Conservation (phyloP, 768 basidiomycete species). For the Termitomyces sp. region DNA sequence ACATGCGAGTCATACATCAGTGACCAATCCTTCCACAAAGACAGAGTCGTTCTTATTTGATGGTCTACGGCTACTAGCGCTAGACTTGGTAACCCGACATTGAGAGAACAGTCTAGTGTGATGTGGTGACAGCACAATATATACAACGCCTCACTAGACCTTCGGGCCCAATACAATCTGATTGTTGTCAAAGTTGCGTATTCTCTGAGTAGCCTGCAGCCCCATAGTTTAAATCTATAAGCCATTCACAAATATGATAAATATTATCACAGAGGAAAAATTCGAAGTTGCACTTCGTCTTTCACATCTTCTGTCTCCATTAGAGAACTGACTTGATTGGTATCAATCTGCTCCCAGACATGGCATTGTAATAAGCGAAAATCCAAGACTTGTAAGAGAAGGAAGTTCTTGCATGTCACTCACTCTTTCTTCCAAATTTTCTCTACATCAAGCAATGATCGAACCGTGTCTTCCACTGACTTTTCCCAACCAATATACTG, state of each 20-base stretch:
- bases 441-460: slow-evolving; percentile 5
- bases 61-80: no score
- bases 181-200: no score
- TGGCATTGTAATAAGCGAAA: not conserved
- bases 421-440: not conserved
- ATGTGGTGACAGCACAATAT: no score
- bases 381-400: not conserved
- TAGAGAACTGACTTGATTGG: not conserved
- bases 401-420: not conserved
- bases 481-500: slow-evolving; percentile 7
- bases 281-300: not conserved
- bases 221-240: no score
- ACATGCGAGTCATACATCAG: no score
- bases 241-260: not conserved
- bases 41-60: no score
- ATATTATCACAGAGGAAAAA: not conserved
- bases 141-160: no score
- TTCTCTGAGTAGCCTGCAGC: no score
- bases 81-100: no score
- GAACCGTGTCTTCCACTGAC: slow-evolving; percentile 4
- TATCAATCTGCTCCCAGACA: not conserved
- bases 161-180: no score
- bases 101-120: no score
- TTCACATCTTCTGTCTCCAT: not conserved
- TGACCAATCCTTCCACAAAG: no score